These are phyloP conservation scores for Allomyces arbusculus DNA, from an alignment of 192 early-diverging fungal species.

Conservation along the genomic window DNA sequence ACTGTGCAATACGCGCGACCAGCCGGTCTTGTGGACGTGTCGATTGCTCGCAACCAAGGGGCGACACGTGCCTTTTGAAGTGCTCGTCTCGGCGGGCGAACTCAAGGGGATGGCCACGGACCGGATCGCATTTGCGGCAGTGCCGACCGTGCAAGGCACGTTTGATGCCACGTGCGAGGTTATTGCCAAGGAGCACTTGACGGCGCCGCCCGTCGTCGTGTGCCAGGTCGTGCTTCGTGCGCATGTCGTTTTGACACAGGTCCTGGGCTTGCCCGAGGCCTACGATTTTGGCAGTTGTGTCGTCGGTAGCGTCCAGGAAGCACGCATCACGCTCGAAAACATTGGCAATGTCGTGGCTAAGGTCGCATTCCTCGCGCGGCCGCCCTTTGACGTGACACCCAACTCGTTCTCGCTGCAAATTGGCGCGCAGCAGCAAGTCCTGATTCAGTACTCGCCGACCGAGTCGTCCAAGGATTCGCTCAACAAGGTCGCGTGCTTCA, in stretches of 20 bases:
- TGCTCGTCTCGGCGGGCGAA: conserved; percentile 21
- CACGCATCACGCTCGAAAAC: conserved; percentile 21
- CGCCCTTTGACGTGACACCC: conserved; percentile 24
- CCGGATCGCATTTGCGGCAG: conserved; percentile 19
- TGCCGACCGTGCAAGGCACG: not conserved
- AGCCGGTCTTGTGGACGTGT: conserved; percentile 25
- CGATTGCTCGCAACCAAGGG: conserved; percentile 18
- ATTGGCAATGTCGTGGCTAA: conserved; percentile 22
- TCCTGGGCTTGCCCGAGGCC: conserved; percentile 26
- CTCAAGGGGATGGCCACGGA: conserved; percentile 21
- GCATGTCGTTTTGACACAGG: conserved; percentile 20
- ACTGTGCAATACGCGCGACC: conserved; percentile 22
- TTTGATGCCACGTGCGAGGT: conserved; percentile 30
- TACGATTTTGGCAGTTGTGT: conserved; percentile 36
- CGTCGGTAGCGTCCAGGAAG: conserved; percentile 15
- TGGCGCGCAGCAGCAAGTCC: conserved; percentile 20
- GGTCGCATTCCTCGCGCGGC: conserved; percentile 19
- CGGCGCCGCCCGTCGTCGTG: conserved; percentile 18
- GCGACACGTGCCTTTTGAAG: conserved; percentile 27
- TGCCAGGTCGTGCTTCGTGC: conserved; percentile 21
- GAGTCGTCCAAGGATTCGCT: conserved; percentile 12
- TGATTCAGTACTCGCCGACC: conserved; percentile 23
- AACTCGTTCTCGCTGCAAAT: conserved; percentile 19
- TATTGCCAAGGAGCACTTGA: conserved; percentile 18
- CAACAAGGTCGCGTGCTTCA: conserved; percentile 11